Evolutionary conservation across 768 basidiomycete genomes (phyloP).

Genomic region (Rhodotorula taiwanensis): DNA sequence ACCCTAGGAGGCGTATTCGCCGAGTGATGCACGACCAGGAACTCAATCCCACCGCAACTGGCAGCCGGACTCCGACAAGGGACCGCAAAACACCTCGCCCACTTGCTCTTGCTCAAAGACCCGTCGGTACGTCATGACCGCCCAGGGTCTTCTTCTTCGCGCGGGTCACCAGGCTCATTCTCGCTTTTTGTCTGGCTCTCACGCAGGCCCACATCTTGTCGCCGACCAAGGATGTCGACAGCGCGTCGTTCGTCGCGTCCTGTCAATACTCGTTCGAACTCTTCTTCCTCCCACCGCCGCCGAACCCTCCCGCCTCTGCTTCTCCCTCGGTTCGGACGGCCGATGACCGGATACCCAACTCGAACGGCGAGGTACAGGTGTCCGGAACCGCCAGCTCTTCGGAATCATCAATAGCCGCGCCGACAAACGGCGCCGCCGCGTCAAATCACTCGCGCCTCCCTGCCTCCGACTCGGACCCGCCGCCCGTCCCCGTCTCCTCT

Average conservation of each 20-base stretch:
- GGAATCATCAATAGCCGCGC: neutral
- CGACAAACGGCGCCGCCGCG: neutral
- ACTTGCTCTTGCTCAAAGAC: constrained; percentile 21
- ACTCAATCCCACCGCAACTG: no score
- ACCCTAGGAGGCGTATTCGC: no score
- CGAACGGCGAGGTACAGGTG: neutral
- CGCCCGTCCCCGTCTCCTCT: neutral
- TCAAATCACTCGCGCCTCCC: neutral
- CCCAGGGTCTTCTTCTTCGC: no score
- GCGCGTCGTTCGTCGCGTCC: constrained; percentile 19
- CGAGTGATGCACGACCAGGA: no score
- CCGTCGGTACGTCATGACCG: constrained; percentile 11
- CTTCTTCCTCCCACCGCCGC: constrained; percentile 11
- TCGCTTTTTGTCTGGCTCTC: no score
- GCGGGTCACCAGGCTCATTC: no score
- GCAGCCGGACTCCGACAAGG: constrained; percentile 5
- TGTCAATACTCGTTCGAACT: constrained; percentile 34
- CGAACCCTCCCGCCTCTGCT: neutral
- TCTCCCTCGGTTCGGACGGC: neutral
- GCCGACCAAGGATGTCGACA: constrained; percentile 2
- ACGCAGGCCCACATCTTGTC: constrained; percentile 22
- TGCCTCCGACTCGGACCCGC: neutral
- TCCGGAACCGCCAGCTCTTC: neutral
- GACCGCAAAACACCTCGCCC: constrained; percentile 12
- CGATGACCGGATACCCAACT: neutral